These are phyloP conservation scores for Penicillium sp. DNA, from an alignment of 2,329 filamentous ascomycete species.

Conservation along the genomic window DNA sequence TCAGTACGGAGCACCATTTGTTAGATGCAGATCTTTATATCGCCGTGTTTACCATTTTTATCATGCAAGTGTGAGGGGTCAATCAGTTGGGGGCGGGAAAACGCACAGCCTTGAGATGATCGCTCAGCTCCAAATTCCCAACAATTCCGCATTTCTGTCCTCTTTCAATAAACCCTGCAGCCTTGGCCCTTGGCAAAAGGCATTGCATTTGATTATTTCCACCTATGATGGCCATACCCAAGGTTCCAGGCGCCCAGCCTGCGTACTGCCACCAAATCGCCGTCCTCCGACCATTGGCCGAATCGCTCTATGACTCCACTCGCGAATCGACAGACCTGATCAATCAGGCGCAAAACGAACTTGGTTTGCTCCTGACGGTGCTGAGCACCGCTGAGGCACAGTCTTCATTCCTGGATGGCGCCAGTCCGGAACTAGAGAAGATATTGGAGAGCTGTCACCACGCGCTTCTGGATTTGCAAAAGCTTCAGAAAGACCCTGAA, in stretches of 20 bases:
- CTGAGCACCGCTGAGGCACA: conserved; percentile 3
- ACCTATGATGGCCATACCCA: conserved; percentile 2
- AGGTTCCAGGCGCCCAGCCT: neutral
- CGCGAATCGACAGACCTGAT: conserved; percentile 7
- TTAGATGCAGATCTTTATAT: neutral
- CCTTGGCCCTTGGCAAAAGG: neutral
- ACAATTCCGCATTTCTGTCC: neutral
- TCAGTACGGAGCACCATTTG: conserved; percentile 3
- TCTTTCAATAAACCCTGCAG: neutral
- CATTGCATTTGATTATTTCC: neutral
- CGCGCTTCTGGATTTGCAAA: conserved; percentile 10
- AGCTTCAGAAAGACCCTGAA: conserved; percentile 1
- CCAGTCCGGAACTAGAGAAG: neutral
- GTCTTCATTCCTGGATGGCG: neutral
- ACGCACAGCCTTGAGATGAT: neutral
- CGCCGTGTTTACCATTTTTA: neutral
- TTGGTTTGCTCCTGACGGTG: conserved; percentile 10
- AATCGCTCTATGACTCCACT: conserved; percentile 14
- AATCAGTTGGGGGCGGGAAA: conserved; percentile 1
- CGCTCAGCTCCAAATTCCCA: conserved; percentile 1
- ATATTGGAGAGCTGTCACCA: conserved; percentile 8
- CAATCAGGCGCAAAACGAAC: conserved; percentile 14
- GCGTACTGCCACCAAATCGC: conserved; percentile 3
- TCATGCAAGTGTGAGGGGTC: neutral
- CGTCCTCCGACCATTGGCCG: conserved; percentile 9